Percentiles rank a stretch among this genome's conserved stretches.
These are phyloP conservation scores for Phytophthora parvispora DNA, from an alignment of 352 stramenopile species.

Conservation along the genomic window DNA sequence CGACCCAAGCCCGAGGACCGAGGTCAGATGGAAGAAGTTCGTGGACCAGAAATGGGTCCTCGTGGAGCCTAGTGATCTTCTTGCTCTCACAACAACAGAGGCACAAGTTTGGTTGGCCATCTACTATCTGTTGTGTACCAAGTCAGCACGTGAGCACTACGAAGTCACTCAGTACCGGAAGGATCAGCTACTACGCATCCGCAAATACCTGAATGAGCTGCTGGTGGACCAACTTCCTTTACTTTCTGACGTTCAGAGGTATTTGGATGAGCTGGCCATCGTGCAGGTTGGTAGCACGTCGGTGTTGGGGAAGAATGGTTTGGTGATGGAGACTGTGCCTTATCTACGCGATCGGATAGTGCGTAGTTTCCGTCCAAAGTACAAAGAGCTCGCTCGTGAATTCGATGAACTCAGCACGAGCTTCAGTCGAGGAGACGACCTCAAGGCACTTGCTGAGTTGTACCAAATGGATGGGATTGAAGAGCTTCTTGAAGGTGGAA, in stretches of 20 bases:
- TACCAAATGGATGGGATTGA: constrained; percentile 88
- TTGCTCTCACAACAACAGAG: constrained; percentile 95
- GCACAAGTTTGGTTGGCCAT: constrained; percentile 96
- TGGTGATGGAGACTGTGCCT: constrained; percentile 87
- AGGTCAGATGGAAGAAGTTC: constrained; percentile 93
- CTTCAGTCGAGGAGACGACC: constrained; percentile 67
- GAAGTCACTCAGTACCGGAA: constrained; percentile 96
- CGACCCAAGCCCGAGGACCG: constrained; percentile 26
- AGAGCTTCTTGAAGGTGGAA: constrained; percentile 65
- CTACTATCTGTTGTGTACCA: constrained; percentile 95
- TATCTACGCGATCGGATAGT: constrained; percentile 70
- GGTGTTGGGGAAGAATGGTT: constrained; percentile 44
- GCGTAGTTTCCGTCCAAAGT: constrained; percentile 50
- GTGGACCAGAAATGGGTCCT: constrained; percentile 93
- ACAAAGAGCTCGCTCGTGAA: constrained; percentile 42
- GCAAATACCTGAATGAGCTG: constrained; percentile 97
- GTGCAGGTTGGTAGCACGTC: constrained; percentile 74
- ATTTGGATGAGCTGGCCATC: constrained; percentile 97
- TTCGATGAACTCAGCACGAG: constrained; percentile 58
- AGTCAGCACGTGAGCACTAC: constrained; percentile 95
- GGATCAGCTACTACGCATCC: constrained; percentile 92
- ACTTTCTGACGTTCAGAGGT: constrained; percentile 94
- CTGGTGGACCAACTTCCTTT: constrained; percentile 97
- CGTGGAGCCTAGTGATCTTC: constrained; percentile 89
- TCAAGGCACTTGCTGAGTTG: constrained; percentile 74